These are phyloP conservation scores for Trifolium dubium DNA, from an alignment of 306 rosid species.

Conservation along the genomic window DNA sequence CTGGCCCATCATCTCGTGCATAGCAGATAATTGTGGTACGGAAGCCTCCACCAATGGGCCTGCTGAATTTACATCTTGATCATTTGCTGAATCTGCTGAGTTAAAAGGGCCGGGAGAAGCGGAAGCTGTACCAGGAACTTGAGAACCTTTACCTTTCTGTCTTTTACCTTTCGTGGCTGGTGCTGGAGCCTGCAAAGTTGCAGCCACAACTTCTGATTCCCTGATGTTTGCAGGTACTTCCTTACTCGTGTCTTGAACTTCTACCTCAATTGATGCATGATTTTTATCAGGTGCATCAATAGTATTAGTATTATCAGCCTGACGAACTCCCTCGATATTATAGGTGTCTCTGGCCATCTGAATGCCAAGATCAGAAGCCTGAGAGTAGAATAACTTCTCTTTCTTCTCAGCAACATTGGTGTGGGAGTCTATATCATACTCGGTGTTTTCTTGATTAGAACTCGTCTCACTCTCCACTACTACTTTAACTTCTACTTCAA, in stretches of 20 bases:
- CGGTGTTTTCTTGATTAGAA: conserved; percentile 44
- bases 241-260: conserved; percentile 52
- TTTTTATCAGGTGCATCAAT: conserved; percentile 43
- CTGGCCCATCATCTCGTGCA: conserved; percentile 70
- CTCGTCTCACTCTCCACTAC: conserved; percentile 59
- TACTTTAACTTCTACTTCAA: conserved; percentile 59
- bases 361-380: conserved; percentile 70
- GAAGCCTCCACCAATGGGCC: conserved; percentile 51
- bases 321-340: conserved; percentile 47
- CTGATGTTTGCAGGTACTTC: conserved; percentile 46
- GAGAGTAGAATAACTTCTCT: conserved; percentile 71
- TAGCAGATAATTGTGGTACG: conserved; percentile 57
- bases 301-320: conserved; percentile 42
- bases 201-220: conserved; percentile 48
- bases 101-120: conserved; percentile 55
- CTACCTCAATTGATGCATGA: conserved; percentile 42
- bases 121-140: conserved; percentile 53
- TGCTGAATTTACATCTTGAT: conserved; percentile 55
- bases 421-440: conserved; percentile 44
- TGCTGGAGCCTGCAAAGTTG: conserved; percentile 53
- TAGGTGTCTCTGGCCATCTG: conserved; percentile 64
- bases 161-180: conserved; percentile 57
- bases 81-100: conserved; percentile 53
- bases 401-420: conserved; percentile 48
- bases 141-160: conserved; percentile 65